Evolutionary conservation across 1,284 basidiomycete genomes (phyloP), one percentile per base, ranked within the genome.

Genomic region (Inonotus hispidus): DNA sequence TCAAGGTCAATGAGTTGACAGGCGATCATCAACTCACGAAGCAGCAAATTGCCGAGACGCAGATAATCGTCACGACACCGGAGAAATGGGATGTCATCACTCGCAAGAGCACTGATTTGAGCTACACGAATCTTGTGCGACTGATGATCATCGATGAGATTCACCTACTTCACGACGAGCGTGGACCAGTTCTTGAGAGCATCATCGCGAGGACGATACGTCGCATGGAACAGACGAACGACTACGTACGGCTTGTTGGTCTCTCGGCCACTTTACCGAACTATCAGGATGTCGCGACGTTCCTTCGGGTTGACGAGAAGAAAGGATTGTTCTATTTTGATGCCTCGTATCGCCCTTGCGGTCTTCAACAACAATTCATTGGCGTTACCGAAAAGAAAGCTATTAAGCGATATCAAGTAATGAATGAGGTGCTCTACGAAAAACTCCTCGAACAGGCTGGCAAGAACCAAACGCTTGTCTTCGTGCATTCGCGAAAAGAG

Each of bases 11-110:
- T 45, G 96, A 99, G 73, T 81, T 99, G 58, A 99, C 97, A 0
- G 97, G 97, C 47, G 97, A 99, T 74, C 87, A 92, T 45, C 96
- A 98, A 79, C 90, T 99, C 82, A 99, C 96, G 63, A 99, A 99
- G 75, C 88, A 94, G 66, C 96, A 99, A 73, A 98, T 99, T 63
- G 78, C 94, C 2, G 93, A 97, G 72, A 98, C 97, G 0, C 96
- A 99, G 72, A 93, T 99, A 70, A 98, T 99, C 72, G 95, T 99
- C 66, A 98, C 96, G 0, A 99, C 97, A 0, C 97, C 97, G 0
- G 97, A 99, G 76, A 99, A 99, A 74, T 99, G 95, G 94, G 97
- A 99, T 69, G 95, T 98, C 68, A 97, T 99, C 73, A 98, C 95
- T 29, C 90, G 97, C 66, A 99, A 99, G 79, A 93, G 89, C 67